Evolutionary conservation across 768 basidiomycete genomes (phyloP), one percentile per base, ranked within the genome.

Genomic region (Trametes villosa): DNA sequence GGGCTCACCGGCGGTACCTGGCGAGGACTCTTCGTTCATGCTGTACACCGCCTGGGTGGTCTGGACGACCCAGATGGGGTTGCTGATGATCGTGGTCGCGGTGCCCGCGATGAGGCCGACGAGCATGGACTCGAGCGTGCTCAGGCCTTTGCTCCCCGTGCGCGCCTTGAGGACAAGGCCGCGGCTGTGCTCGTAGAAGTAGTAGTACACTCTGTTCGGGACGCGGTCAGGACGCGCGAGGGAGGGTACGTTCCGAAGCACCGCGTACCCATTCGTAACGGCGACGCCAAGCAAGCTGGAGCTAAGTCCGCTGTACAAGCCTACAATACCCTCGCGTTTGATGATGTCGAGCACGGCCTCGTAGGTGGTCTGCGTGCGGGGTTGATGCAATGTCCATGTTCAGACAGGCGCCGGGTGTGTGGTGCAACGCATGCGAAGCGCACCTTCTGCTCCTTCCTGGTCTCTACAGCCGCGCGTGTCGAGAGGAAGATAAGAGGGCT

Each of bases 31-130:
- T 36, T 65, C 29, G 51, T 79, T 70, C 74, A 86, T 74, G 33
- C 83, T 86, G 50, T 79, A 82, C 31, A 90, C 88, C 9, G 91
- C 88, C 72, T 96, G 94, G 9, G 89, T 88, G 6, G 94, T 94
- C 72, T 98, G 95, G 22, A 98, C 81, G 48, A 97, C 94, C 97
- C 97, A 99, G 61, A 98, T 89, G 3, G 96, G 96, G 75, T 98
- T 98, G 72, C 87, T 91, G 63, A 92, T 81, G 64, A 96, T 75
- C 4, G 94, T 91, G 3, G 96, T 97, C 12, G 91, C 91, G 42
- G 90, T 89, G 38, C 95, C 96, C 59, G 96, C 96, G 58, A 98
- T 85, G 38, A 96, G 75, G 0, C 93, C 92, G 11, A 91, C 88
- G 15, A 96, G 70, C 70, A 98, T 94, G 22, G 94, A 93, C 76